These are phyloP conservation scores for Yamadazyma sp. DNA, from an alignment of 1,139 yeast species.

Conservation along the genomic window DNA sequence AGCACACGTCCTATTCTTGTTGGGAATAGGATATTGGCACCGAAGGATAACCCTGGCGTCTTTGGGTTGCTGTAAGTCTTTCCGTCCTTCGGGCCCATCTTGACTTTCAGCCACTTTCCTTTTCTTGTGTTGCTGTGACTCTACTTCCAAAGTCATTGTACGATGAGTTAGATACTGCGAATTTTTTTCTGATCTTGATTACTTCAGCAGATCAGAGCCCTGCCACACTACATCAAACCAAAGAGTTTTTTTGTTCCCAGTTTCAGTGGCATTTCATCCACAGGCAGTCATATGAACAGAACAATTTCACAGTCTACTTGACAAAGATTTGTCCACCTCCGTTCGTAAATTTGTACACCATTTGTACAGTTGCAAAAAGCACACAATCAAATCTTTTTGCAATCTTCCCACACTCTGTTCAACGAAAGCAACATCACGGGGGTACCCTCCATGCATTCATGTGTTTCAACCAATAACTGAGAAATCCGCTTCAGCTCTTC, in stretches of 20 bases:
- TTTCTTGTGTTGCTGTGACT: neutral
- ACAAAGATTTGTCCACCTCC: too few species aligned
- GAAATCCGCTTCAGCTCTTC: neutral
- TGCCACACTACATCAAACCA: too few species aligned
- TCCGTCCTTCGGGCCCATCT: neutral
- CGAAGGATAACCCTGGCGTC: conserved; percentile 16
- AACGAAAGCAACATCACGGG: neutral
- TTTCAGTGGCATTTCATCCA: too few species aligned
- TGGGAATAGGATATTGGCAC: conserved; percentile 49
- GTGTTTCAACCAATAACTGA: neutral
- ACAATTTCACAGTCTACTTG: too few species aligned
- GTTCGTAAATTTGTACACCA: too few species aligned
- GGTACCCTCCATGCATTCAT: neutral
- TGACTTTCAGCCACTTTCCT: neutral
- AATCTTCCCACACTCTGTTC: neutral
- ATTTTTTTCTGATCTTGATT: too few species aligned
- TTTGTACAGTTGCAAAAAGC: neutral
- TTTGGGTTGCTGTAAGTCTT: too few species aligned
- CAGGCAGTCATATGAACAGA: too few species aligned
- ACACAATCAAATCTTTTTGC: neutral
- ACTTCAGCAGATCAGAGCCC: too few species aligned
- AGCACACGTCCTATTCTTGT: conserved; percentile 57
- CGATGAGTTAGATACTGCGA: neutral
- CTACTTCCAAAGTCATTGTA: neutral
- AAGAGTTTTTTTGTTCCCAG: too few species aligned